These are phyloP conservation scores for Cinchona pubescens DNA, from an alignment of 257 asterid species.

Conservation along the genomic window DNA sequence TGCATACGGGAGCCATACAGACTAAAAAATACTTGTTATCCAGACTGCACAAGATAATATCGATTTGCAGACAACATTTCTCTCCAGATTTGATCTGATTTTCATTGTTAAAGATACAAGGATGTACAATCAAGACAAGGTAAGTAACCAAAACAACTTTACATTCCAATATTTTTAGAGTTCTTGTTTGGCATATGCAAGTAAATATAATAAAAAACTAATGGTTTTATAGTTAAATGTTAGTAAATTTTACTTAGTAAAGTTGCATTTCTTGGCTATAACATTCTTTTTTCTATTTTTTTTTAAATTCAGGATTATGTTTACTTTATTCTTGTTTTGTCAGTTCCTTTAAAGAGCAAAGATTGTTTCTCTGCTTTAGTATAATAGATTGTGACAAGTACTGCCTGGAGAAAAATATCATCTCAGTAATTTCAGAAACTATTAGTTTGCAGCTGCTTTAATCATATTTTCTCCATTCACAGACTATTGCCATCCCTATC, in stretches of 20 bases:
- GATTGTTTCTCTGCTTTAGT: too few relatives aligned
- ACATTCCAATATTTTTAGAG: not conserved
- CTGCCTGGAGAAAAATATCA: too few relatives aligned
- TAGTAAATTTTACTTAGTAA: not conserved
- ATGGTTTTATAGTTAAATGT: too few relatives aligned
- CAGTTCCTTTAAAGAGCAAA: not conserved
- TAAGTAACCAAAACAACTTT: conserved; percentile 18
- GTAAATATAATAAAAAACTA: too few relatives aligned
- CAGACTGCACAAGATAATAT: conserved; percentile 99
- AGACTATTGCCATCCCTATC: conserved; percentile 90
- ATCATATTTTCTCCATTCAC: conserved; percentile 29
- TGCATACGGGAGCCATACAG: conserved; percentile 11
- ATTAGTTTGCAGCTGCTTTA: conserved; percentile 18
- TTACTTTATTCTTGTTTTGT: not conserved
- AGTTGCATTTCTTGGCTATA: not conserved
- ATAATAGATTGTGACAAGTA: too few relatives aligned
- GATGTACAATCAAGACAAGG: conserved; percentile 93
- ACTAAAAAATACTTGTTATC: conserved; percentile 28
- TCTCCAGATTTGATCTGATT: conserved; percentile 91
- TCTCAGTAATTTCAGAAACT: too few relatives aligned
- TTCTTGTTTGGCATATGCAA: not conserved
- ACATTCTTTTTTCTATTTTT: not conserved
- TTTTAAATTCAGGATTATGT: not conserved
- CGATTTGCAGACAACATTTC: conserved; percentile 97
- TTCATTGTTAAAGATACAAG: conserved; percentile 94